Percentiles rank a stretch among this genome's conserved stretches.
Evolutionary conservation across 768 basidiomycete genomes (phyloP).

Genomic region (Sistotremastrum niveocremeum): DNA sequence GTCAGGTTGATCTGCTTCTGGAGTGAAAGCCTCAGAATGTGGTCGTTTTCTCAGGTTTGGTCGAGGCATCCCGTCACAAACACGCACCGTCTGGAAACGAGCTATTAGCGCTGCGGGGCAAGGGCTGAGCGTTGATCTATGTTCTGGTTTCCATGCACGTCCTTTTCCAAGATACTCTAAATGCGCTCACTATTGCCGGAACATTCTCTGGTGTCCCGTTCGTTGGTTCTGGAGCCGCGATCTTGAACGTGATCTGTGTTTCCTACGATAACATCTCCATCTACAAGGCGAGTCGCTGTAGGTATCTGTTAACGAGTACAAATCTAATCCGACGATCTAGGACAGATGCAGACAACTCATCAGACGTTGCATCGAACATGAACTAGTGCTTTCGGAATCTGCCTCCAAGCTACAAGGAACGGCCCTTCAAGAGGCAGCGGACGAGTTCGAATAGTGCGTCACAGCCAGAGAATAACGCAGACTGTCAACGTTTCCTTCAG

Average conservation of each 20-base stretch:
- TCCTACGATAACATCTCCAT: slow-evolving; percentile 32
- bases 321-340: slow-evolving; percentile 14
- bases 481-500: slow-evolving; percentile 14
- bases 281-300: slow-evolving; percentile 29
- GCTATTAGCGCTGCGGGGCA: neutral
- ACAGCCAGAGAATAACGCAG: neutral
- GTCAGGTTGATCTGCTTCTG: slow-evolving; percentile 12
- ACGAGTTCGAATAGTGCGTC: slow-evolving; percentile 32
- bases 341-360: slow-evolving; percentile 29
- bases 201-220: slow-evolving; percentile 2
- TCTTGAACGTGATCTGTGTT: slow-evolving; percentile 30
- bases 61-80: too few species aligned
- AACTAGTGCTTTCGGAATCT: slow-evolving; percentile 28
- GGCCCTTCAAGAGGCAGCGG: slow-evolving; percentile 25
- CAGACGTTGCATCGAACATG: slow-evolving; percentile 26
- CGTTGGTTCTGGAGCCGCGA: slow-evolving; percentile 22
- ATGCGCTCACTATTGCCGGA: slow-evolving; percentile 3
- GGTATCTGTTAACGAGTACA: neutral
- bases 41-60: slow-evolving; percentile 29
- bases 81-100: neutral
- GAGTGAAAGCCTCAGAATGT: slow-evolving; percentile 27
- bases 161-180: neutral
- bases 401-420: slow-evolving; percentile 24
- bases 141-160: neutral
- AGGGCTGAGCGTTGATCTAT: neutral